Percentiles rank a stretch among this genome's conserved stretches.
Evolutionary conservation across 805 yeast species (phyloP).

Genomic region (Ogataea minuta): DNA sequence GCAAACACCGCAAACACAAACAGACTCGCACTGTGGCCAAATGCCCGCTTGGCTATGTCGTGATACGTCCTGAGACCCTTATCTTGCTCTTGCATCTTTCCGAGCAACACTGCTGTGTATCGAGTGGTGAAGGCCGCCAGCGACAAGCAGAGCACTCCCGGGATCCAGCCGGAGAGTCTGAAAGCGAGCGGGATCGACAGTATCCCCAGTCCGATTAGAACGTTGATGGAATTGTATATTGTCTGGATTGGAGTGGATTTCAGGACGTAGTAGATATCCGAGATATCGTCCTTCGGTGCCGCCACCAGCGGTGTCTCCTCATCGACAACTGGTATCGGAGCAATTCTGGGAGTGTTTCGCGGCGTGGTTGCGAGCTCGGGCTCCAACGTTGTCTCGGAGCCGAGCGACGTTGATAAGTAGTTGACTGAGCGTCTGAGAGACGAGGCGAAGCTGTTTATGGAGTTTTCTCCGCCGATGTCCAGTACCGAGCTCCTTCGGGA

Average conservation of each 20-base stretch:
- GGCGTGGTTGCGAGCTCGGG: slow-evolving; percentile 1
- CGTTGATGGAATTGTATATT: slow-evolving; percentile 72
- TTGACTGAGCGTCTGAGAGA: slow-evolving; percentile 34
- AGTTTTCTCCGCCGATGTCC: slow-evolving; percentile 38
- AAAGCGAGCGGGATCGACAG: slow-evolving; percentile 72
- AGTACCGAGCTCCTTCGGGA: slow-evolving; percentile 34
- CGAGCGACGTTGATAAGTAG: slow-evolving; percentile 28
- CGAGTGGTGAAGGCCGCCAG: slow-evolving; percentile 49
- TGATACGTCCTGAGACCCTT: slow-evolving; percentile 51
- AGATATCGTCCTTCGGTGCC: slow-evolving; percentile 10
- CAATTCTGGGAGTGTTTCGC: neutral
- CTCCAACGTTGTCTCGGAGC: slow-evolving; percentile 5
- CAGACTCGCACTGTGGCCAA: slow-evolving; percentile 44
- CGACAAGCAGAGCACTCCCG: slow-evolving; percentile 44
- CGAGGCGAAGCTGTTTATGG: slow-evolving; percentile 37
- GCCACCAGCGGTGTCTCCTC: slow-evolving; percentile 6
- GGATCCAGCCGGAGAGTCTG: slow-evolving; percentile 63
- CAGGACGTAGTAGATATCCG: slow-evolving; percentile 25
- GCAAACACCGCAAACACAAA: slow-evolving; percentile 50
- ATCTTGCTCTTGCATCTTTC: slow-evolving; percentile 42
- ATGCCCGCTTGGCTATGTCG: slow-evolving; percentile 52
- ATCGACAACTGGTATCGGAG: neutral
- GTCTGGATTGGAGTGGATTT: slow-evolving; percentile 72
- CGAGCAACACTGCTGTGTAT: slow-evolving; percentile 54
- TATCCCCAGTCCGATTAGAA: slow-evolving; percentile 72